Evolutionary conservation across 306 rosid genomes (phyloP), one percentile per base, ranked within the genome.

Genomic region (Sicyos baderoa): DNA sequence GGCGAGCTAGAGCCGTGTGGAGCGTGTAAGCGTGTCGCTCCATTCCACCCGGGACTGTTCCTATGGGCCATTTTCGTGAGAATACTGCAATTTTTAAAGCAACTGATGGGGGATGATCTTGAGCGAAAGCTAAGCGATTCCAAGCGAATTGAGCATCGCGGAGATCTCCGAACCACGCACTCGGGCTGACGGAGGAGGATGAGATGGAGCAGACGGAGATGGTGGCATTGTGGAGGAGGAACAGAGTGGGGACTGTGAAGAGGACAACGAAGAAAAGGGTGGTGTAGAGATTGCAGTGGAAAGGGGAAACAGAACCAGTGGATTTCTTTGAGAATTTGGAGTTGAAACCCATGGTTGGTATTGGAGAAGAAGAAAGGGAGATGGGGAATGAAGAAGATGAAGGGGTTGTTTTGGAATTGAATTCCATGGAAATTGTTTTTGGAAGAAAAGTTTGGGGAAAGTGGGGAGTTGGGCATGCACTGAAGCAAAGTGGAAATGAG

Each of bases 11-110:
- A 49, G 96, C 90, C 0, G 96, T 86, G 73, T 93, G 96, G 15
- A 93, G 88, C 6, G 97, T 93, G 78, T 85, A 76, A 4, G 96
- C 99, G 11, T 93, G 99, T 55, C 99, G 91, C 12, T 93, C 99
- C 99, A 93, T 93, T 81, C 99, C 99, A 0, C 99, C 99, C 0
- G 99, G 99, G 11, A 78, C 72, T 5, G 91, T 82, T 42, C 90
- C 84, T 17, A 82, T 83, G 2, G 99, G 99, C 99, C 99, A 93
- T 79, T 93, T 93, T 9, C 99, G 64, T 22, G 97, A 88, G 80
- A 93, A 93, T 22, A 89, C 99, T 0, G 97, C 97, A 55, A 93
- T 81, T 76, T 84, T 88, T 51, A 93, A 87, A 74, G 78, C 3
- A 49, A 75, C 27, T 0, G 83, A 82, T 7, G 89, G 75, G 17